A percentile compares a stretch with the other conserved stretches of the same genome.
Conservation (phyloP, 257 asterid species). For the Lycium barbarum region DNA sequence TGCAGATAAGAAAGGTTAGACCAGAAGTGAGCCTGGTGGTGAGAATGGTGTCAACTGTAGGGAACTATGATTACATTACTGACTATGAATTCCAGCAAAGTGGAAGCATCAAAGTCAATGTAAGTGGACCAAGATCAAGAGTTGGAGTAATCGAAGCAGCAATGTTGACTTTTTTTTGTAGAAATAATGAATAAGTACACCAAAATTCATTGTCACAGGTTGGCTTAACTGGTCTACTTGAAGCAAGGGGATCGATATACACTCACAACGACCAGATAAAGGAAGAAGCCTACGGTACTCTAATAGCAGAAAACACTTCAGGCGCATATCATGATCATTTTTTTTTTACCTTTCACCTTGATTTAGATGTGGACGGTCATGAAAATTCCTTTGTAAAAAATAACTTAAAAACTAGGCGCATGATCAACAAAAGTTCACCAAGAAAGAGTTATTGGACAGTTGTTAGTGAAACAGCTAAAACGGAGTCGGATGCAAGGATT, state of each 20-base stretch:
- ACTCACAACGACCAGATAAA: conserved; percentile 53
- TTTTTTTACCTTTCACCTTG: conserved; percentile 58
- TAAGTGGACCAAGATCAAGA: conserved; percentile 35
- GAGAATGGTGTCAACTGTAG: conserved; percentile 72
- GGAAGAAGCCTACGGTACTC: conserved; percentile 58
- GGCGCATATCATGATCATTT: conserved; percentile 67
- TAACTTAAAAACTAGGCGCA: conserved; percentile 41
- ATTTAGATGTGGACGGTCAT: conserved; percentile 62
- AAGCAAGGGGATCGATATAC: conserved; percentile 55
- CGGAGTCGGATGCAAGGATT: conserved; percentile 56
- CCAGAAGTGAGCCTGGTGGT: conserved; percentile 67
- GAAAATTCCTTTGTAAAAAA: conserved; percentile 60
- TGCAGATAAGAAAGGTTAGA: conserved; percentile 52
- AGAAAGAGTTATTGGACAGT: conserved; percentile 62
- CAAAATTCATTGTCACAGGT: conserved; percentile 37
- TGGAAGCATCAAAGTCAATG: conserved; percentile 60
- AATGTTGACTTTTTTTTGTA: not conserved
- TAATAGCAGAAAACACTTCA: conserved; percentile 60
- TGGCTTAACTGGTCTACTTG: conserved; percentile 66
- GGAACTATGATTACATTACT: conserved; percentile 74
- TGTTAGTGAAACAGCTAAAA: conserved; percentile 40
- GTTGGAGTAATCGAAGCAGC: no score
- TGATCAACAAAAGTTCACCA: conserved; percentile 28
- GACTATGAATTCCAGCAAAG: conserved; percentile 81
- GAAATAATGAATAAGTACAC: not conserved